These are phyloP conservation scores for Fusarium equiseti DNA, from an alignment of 2,329 filamentous ascomycete species.

Conservation along the genomic window DNA sequence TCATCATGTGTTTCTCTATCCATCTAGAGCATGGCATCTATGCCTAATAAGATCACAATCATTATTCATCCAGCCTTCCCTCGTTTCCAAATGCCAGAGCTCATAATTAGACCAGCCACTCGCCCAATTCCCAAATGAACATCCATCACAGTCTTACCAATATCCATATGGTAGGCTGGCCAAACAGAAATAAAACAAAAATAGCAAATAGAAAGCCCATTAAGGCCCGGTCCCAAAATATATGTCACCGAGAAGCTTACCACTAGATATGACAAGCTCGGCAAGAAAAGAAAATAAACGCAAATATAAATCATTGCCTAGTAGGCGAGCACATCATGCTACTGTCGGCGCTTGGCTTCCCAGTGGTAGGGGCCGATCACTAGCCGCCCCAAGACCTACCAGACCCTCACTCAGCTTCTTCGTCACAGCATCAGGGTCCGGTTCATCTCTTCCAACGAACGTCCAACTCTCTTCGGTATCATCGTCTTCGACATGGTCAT, in stretches of 20 bases:
- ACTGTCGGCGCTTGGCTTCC: slow-evolving; percentile 41
- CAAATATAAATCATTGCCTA: neutral
- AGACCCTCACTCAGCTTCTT: slow-evolving; percentile 56
- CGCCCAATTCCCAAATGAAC: neutral
- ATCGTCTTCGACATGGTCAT: slow-evolving; percentile 61
- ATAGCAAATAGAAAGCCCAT: neutral
- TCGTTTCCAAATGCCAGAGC: slow-evolving; percentile 17
- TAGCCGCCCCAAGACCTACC: slow-evolving; percentile 31
- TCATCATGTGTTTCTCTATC: slow-evolving; percentile 38
- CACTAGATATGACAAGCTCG: neutral
- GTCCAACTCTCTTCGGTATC: slow-evolving; percentile 89
- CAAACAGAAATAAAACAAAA: neutral
- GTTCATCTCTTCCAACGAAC: slow-evolving; percentile 75
- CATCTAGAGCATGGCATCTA: slow-evolving; percentile 42
- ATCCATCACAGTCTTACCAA: neutral
- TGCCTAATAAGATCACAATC: slow-evolving; percentile 6
- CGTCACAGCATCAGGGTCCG: slow-evolving; percentile 58
- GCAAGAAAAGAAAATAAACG: neutral
- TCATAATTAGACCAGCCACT: slow-evolving; percentile 21
- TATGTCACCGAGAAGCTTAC: neutral
- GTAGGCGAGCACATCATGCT: slow-evolving; percentile 17
- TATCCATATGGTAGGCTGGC: neutral
- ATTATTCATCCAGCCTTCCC: slow-evolving; percentile 11
- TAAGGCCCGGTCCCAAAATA: neutral
- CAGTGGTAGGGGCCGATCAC: slow-evolving; percentile 41